These are phyloP conservation scores for Wickerhamiella kurtzmanii DNA, from an alignment of 805 yeast genomes.

Conservation along the genomic window DNA sequence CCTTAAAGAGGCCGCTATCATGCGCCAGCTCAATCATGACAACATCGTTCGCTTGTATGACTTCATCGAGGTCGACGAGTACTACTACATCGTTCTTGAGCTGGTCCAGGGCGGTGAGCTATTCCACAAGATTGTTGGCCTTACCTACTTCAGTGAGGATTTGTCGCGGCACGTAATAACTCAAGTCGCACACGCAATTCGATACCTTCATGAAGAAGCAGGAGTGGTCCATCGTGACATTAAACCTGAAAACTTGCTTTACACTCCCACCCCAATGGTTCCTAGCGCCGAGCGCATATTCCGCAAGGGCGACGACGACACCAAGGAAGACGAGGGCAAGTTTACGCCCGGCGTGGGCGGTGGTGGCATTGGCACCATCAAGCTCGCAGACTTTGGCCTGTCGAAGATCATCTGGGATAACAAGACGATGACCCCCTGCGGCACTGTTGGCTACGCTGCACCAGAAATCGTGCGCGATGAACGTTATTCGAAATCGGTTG, in stretches of 20 bases:
- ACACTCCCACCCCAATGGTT: constrained; percentile 38
- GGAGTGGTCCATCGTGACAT: constrained; percentile 70
- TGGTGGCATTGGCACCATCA: constrained; percentile 80
- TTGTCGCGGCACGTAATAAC: constrained; percentile 57
- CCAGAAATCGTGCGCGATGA: constrained; percentile 96
- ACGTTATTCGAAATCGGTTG: constrained; percentile 83
- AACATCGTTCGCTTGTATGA: constrained; percentile 46
- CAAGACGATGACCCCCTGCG: constrained; percentile 94
- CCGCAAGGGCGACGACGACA: constrained; percentile 31
- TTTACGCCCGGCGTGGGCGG: constrained; percentile 75
- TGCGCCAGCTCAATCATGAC: constrained; percentile 49
- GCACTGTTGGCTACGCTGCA: constrained; percentile 96
- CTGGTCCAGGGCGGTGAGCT: constrained; percentile 67
- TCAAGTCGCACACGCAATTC: constrained; percentile 58
- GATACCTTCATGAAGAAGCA: constrained; percentile 56
- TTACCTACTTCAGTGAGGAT: constrained; percentile 63
- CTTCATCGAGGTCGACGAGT: constrained; percentile 36
- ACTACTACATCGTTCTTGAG: constrained; percentile 55
- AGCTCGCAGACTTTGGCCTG: constrained; percentile 90
- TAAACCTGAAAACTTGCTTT: constrained; percentile 66
- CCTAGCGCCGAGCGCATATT: constrained; percentile 25
- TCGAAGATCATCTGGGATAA: constrained; percentile 81
- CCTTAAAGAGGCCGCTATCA: constrained; percentile 58
- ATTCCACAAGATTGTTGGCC: constrained; percentile 64
- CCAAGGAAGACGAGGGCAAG: constrained; percentile 73